Evolutionary conservation across 1,284 basidiomycete genomes (phyloP), one percentile per base, ranked within the genome.

Genomic region (Cryptococcus sp.): DNA sequence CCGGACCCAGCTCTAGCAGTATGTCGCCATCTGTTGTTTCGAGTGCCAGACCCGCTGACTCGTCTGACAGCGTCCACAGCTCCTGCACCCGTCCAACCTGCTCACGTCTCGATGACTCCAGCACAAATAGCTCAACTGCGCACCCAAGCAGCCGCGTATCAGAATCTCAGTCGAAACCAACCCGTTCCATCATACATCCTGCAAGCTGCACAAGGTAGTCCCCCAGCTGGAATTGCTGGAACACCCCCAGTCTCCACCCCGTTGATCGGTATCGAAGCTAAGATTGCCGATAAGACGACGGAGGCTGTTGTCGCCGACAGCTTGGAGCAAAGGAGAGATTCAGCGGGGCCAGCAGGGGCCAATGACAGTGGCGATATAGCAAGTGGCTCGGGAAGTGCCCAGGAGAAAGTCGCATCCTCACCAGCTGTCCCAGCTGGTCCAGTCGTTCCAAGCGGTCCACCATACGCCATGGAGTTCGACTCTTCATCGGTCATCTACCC

Each of bases 141-240:
- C 54, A 86, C 89, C 0, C 95, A 99, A 74, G 91, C 98, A 47
- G 85, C 88, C 58, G 91, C 94, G 0, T 96, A 89, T 82, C 92
- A 92, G 73, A 85, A 89, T 60, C 84, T 98, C 61, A 83, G 84
- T 20, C 86, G 88, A 25, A 91, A 91, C 51, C 77, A 88, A 40
- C 88, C 93, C 5, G 82, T 98, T 42, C 91, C 95, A 16, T 85
- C 89, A 3, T 80, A 85, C 62, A 75, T 98, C 22, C 90, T 91
- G 67, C 84, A 88, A 57, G 89, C 90, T 11, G 87, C 95, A 52
- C 66, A 70, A 49, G 77, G 74, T 51, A 75, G 55, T 43, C 65
- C 57, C 51, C 74, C 67, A 7, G 62, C 63, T 10, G 87, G 88
- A 57, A 80, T 87, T 39, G 81, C 82, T 52, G 82, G 84, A 42